Evolutionary conservation across 805 yeast species (phyloP), one percentile per base, ranked within the genome.

Genomic region (Ogataea methylovora): DNA sequence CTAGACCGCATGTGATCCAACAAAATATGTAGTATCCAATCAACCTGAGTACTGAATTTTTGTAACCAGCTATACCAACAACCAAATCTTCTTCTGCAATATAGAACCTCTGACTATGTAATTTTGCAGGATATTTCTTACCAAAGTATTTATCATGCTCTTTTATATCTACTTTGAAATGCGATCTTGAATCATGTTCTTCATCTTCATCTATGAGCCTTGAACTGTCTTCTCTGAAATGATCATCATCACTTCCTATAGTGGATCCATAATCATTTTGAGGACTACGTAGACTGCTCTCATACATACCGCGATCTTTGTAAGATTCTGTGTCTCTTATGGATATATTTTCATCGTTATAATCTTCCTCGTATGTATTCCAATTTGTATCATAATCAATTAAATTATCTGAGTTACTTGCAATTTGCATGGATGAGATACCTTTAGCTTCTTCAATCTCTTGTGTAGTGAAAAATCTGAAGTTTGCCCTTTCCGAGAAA

Each of bases 61-160:
- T 58, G 56, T 84, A 92, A 4, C 97, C 97, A 0, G 97, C 98
- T 41, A 92, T 83, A 41, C 95, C 96, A 39, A 92, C 73, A 10
- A 90, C 90, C 49, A 92, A 64, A 62, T 92, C 99, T 54, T 92
- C 98, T 55, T 92, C 97, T 0, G 96, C 88, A 41, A 92, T 73
- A 56, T 90, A 92, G 56, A 84, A 86, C 37, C 96, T 69, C 58
- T 92, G 99, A 44, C 67, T 70, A 36, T 62, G 63, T 32, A 68
- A 56, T 10, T 44, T 56, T 0, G 83, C 69, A 4, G 61, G 59
- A 35, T 54, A 52, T 29, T 44, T 48, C 10, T 12, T 23, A 4
- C 69, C 62, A 45, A 60, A 73, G 37, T 63, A 61, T 36, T 60
- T 61, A 29, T 71, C 73, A 41, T 70, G 75, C 29, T 47, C 40